phyloP scores from a whole-genome alignment of 192 early-diverging fungal species.

The Rhizoclosmatium globosum region DNA sequence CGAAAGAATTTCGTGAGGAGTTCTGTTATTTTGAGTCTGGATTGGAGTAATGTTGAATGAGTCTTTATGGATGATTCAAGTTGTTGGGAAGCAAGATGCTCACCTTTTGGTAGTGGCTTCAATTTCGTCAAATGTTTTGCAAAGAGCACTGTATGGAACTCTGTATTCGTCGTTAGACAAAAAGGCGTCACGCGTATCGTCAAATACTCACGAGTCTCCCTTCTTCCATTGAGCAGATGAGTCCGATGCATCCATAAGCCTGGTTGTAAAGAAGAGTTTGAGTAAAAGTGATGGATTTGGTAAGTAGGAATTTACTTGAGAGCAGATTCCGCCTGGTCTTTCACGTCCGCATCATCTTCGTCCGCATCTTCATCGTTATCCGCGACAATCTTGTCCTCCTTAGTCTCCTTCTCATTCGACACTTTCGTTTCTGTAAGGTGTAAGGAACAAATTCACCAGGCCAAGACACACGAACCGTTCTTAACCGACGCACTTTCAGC shows the following conservation, averaged over 20 bases:
- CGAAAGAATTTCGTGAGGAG: constrained; percentile 76
- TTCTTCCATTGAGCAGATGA: constrained; percentile 16
- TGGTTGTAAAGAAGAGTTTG: neutral
- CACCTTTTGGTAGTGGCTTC: constrained; percentile 89
- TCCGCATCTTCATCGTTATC: neutral
- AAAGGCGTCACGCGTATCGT: neutral
- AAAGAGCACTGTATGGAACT: constrained; percentile 84
- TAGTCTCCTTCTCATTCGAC: neutral
- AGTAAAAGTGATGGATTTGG: neutral
- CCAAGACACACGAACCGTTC: neutral
- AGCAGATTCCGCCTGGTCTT: constrained; percentile 16
- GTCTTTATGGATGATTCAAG: neutral
- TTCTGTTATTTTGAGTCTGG: constrained; percentile 74
- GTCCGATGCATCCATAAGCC: constrained; percentile 11
- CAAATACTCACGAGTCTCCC: constrained; percentile 20
- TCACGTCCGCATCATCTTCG: neutral
- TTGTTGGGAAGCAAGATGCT: neutral
- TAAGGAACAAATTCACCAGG: no score
- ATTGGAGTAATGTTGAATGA: constrained; percentile 11
- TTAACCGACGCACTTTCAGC: neutral
- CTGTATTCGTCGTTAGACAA: neutral
- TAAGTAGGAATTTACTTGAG: constrained; percentile 2
- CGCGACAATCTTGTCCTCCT: neutral
- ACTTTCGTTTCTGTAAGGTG: neutral
- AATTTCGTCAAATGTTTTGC: constrained; percentile 88